A percentile compares a stretch with the other conserved stretches of the same genome.
Conservation (phyloP, 305 asterid genomes). For the Ajuga reptans region DNA sequence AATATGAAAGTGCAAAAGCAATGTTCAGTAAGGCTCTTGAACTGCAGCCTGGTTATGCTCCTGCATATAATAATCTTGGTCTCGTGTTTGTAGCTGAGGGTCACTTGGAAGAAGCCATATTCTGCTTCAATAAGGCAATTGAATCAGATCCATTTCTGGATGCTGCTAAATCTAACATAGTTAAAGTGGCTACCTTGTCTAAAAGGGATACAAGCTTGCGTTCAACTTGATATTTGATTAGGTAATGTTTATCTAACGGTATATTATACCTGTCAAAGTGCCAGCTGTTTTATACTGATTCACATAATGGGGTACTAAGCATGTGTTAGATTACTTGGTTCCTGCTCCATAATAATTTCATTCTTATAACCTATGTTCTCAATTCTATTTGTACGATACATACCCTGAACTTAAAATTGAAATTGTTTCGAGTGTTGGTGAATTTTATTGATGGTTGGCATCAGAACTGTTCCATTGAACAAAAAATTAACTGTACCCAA, state of each 20-base stretch:
- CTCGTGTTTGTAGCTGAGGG: constrained; percentile 88
- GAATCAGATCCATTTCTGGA: constrained; percentile 75
- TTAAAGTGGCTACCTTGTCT: constrained; percentile 48
- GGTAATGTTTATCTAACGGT: constrained; percentile 13
- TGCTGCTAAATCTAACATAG: constrained; percentile 77
- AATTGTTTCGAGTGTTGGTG: no score
- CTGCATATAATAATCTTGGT: constrained; percentile 93
- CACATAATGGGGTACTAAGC: no score
- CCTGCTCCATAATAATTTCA: no score
- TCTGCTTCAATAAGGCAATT: constrained; percentile 74
- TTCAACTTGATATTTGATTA: constrained; percentile 21
- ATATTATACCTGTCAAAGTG: background rate
- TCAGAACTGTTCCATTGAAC: no score
- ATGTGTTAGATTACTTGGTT: no score
- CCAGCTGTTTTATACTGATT: no score
- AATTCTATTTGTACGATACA: no score
- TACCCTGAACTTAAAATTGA: no score
- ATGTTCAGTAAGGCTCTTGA: constrained; percentile 87
- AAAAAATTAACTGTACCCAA: no score
- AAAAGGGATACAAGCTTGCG: constrained; percentile 33
- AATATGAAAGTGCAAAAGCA: constrained; percentile 68
- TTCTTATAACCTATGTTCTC: no score
- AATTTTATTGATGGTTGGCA: no score
- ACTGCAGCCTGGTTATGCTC: constrained; percentile 89
- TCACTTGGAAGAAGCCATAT: constrained; percentile 64